Evolutionary conservation across 257 asterid genomes (phyloP), one percentile per base, ranked within the genome.

Genomic region (Striga asiatica): DNA sequence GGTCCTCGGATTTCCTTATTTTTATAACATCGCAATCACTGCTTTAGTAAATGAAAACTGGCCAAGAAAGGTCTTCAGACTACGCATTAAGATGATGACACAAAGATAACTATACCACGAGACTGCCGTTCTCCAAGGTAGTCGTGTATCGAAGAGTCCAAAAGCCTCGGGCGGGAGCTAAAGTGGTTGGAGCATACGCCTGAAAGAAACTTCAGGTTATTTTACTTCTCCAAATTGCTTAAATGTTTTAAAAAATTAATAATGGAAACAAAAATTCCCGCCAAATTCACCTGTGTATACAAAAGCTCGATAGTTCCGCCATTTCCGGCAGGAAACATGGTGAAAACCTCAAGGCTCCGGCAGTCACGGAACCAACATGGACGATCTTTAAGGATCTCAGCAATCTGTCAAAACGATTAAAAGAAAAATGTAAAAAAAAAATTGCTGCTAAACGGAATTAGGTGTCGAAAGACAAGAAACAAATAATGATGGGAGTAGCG

Each of bases 81-180:
- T n/a, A n/a, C n/a, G n/a, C n/a, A n/a, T n/a, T n/a, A n/a, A n/a
- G n/a, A n/a, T n/a, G n/a, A n/a, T n/a, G n/a, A n/a, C n/a, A 10
- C 2, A 7, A 34, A 34, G 9, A 4, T 4, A 43, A 43, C 13
- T n/a, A 43, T 43, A 92, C 97, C 88, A 92, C 99, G 58, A 83
- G 71, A 70, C 97, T 92, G 67, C 97, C 97, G 25, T 81, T 83
- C 42, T 85, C 97, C 72, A 92, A 71, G 50, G 92, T 81, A 47
- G 95, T 79, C 6, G 99, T 85, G 80, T 88, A 92, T 85, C 99
- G 81, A 50, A 92, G 78, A 14, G 97, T 85, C 99, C 99, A 92
- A 68, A 92, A 88, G 72, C 88, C 99, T 47, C 97, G 88, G 22
- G 97, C 97, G 3, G 97, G 94, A 65, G 96, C 96, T 67, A 88